Evolutionary conservation across 495 filamentous ascomycete genomes (phyloP).

Genomic region (Hypoxylon rickii): DNA sequence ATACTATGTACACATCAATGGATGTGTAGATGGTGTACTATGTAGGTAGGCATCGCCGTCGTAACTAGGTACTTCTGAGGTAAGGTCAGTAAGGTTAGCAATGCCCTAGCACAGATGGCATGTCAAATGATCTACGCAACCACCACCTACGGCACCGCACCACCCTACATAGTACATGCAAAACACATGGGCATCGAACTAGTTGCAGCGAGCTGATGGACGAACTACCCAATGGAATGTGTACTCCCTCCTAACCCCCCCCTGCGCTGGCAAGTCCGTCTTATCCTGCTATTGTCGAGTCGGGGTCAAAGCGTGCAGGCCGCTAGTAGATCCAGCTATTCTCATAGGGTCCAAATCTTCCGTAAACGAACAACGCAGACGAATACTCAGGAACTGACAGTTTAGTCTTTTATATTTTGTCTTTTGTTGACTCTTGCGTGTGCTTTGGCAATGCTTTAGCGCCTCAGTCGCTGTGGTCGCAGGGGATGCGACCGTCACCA

Average conservation of each 20-base stretch:
- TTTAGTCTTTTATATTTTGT: no score
- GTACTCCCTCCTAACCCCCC: no score
- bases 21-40: no score
- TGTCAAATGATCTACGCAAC: constrained; percentile 32
- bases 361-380: constrained; percentile 16
- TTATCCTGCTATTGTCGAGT: constrained; percentile 9
- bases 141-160: no score
- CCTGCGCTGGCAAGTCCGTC: constrained; percentile 23
- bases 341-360: constrained; percentile 26
- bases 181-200: constrained; percentile 37
- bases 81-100: no score
- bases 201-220: constrained; percentile 34
- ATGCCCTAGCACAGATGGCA: constrained; percentile 23
- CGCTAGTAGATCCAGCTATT: constrained; percentile 21
- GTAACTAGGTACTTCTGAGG: no score
- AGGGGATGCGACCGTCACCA: constrained; percentile 26
- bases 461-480: constrained; percentile 27
- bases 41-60: no score
- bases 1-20: background rate
- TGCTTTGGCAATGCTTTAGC: no score
- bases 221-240: constrained; percentile 23
- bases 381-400: no score
- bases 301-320: constrained; percentile 33
- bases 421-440: no score
- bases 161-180: constrained; percentile 31